Evolutionary conservation across 306 rosid species (phyloP).

Genomic region (Casuarina cunninghamiana): DNA sequence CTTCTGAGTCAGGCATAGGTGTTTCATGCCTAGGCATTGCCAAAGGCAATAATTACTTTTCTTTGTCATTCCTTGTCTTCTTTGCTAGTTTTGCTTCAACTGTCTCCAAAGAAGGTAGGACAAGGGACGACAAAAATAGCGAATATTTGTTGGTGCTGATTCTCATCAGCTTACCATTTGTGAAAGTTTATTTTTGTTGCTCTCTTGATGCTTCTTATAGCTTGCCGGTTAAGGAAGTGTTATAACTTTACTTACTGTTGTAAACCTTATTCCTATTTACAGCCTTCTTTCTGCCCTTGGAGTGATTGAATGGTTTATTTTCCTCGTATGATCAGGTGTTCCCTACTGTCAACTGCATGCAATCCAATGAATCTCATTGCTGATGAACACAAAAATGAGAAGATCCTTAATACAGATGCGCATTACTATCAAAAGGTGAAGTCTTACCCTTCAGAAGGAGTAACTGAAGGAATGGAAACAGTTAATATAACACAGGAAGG

Average conservation of each 20-base stretch:
- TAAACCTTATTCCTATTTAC: not conserved
- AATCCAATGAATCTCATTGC: constrained; percentile 23
- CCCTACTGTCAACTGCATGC: constrained; percentile 17
- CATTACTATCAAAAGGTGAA: constrained; percentile 24
- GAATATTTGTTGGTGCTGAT: not conserved
- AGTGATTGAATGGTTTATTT: constrained; percentile 16
- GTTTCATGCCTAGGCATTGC: too few relatives aligned
- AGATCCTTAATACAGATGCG: constrained; percentile 26
- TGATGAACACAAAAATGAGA: constrained; percentile 32
- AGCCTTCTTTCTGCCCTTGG: constrained; percentile 2
- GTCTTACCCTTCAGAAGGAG: constrained; percentile 34
- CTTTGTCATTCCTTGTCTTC: not conserved
- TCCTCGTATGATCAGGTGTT: constrained; percentile 29
- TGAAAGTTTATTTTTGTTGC: not conserved
- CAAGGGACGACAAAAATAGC: not conserved
- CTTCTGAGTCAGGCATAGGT: too few relatives aligned
- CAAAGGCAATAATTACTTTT: not conserved
- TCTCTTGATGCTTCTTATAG: not conserved
- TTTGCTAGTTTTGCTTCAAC: not conserved
- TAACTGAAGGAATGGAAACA: constrained; percentile 24
- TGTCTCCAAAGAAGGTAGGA: not conserved
- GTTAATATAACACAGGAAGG: constrained; percentile 30
- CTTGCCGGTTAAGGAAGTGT: not conserved
- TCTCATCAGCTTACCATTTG: not conserved
- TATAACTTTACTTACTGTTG: not conserved